Conservation (phyloP, 768 basidiomycete genomes). For the Pisolithus albus region DNA sequence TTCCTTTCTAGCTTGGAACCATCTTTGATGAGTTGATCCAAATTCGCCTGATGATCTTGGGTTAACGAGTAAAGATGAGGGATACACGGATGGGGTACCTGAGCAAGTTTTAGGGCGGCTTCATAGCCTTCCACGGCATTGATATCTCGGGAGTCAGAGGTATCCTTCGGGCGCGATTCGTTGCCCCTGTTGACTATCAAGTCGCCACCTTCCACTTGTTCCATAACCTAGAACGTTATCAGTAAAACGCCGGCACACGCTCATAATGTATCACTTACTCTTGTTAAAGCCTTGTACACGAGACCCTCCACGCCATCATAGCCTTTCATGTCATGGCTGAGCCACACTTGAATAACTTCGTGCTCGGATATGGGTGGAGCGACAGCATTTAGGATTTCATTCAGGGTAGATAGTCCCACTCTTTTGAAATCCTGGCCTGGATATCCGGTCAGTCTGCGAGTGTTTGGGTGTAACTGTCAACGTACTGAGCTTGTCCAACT, state of each 20-base stretch:
- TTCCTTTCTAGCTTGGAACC: slow-evolving; percentile 35
- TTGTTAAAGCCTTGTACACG: slow-evolving; percentile 81
- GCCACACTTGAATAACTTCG: slow-evolving; percentile 93
- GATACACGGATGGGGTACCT: slow-evolving; percentile 40
- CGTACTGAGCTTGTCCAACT: slow-evolving; percentile 84
- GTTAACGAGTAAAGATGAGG: slow-evolving; percentile 1
- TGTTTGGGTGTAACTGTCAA: slow-evolving; percentile 6
- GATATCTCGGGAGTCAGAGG: slow-evolving; percentile 51
- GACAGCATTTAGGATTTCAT: slow-evolving; percentile 90
- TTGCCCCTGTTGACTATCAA: slow-evolving; percentile 80
- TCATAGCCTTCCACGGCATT: slow-evolving; percentile 82
- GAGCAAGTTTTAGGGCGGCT: slow-evolving; percentile 76
- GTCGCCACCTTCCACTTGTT: slow-evolving; percentile 91
- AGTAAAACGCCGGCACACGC: background rate
- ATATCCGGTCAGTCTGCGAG: slow-evolving; percentile 3
- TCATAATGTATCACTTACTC: slow-evolving; percentile 43
- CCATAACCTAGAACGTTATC: slow-evolving; percentile 60
- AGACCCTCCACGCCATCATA: slow-evolving; percentile 93
- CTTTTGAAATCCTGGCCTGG: slow-evolving; percentile 85
- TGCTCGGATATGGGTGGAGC: slow-evolving; percentile 98
- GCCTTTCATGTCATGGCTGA: slow-evolving; percentile 94
- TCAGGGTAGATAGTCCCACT: slow-evolving; percentile 82
- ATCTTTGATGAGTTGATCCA: slow-evolving; percentile 68
- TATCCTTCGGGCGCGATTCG: slow-evolving; percentile 64
- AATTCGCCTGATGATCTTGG: slow-evolving; percentile 49